phyloP scores from a whole-genome alignment of 371 early-diverging fungal genomes.

The Saksenaea oblongispora region DNA sequence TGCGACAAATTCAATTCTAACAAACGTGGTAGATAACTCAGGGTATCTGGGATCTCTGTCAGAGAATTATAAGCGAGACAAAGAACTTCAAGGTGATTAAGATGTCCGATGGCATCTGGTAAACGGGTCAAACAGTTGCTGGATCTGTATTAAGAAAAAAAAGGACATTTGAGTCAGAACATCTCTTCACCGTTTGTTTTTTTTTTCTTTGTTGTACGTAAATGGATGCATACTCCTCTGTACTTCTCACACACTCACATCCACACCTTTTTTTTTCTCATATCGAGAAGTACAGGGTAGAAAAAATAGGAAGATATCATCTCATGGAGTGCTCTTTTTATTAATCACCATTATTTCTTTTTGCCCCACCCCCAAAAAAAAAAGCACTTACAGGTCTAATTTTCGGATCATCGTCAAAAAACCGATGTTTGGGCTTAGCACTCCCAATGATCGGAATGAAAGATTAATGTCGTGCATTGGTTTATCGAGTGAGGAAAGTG shows the following conservation, averaged over 20 bases:
- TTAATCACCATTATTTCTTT: not conserved
- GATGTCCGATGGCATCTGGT: constrained; percentile 63
- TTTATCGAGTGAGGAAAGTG: not conserved
- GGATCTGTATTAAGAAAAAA: constrained; percentile 13
- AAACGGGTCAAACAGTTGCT: constrained; percentile 16
- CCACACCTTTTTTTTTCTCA: not conserved
- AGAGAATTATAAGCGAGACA: constrained; percentile 32
- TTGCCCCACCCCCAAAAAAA: not conserved
- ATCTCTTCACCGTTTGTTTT: constrained; percentile 3
- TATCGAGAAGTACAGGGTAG: not conserved
- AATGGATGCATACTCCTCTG: no score
- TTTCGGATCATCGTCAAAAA: constrained; percentile 14
- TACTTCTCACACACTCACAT: no score
- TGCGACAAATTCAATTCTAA: constrained; percentile 65
- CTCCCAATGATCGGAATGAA: constrained; percentile 12
- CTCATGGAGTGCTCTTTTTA: not conserved
- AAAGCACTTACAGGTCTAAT: constrained; percentile 25
- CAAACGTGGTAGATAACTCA: constrained; percentile 67
- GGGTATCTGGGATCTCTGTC: constrained; percentile 60
- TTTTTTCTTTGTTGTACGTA: not conserved
- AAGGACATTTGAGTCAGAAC: not conserved
- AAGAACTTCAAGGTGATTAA: constrained; percentile 54
- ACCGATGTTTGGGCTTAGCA: constrained; percentile 25
- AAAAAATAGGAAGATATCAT: not conserved
- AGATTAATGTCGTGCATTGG: constrained; percentile 23